Evolutionary conservation across 441 rosid species (phyloP), one percentile per base, ranked within the genome.

Genomic region (Croton setiger): DNA sequence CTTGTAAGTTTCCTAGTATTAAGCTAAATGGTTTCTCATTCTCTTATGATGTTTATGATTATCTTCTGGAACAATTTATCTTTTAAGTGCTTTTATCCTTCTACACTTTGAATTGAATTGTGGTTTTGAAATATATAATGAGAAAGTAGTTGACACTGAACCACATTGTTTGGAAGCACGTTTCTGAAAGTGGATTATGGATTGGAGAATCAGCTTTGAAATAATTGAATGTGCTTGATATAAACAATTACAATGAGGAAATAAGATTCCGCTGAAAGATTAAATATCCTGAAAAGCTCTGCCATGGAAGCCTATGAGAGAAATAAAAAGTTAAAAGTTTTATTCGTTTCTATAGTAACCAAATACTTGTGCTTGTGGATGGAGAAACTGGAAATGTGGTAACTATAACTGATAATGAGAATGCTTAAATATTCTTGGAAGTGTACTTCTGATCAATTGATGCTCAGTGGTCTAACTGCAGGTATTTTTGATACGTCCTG

Each of bases 1-100:
- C 86, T 92, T 41, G 99, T 94, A 84, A 81, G 93, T 84, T 37
- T 4, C 41, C 17, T 13, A 10, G 45, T 15, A 47, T 70, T 15
- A 15, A 35, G 51, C 31, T 36, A 9, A 21, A 62, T 12, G 14
- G 18, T 68, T 8, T 67, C 39, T 17, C 63, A 27, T 14, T 15
- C 21, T 14, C 48, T 44, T 52, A 20, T 60, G 21, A 7, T 61
- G 45, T 1, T 4, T 37, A 12, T 4, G 27, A 36, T 66, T 53
- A 8, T 9, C 4, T 66, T 14, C 33, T 73, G 13, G 31, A 11
- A 43, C 6, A 8, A 12, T 48, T 49, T 33, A 33, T 12, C 18
- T 11, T 20, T 7, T 11, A 17, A 15, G 23, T 44, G 9, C 9
- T 56, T 55, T 41, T 43, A 2, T 27, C 12, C 14, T 67, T 20